phyloP scores from a whole-genome alignment of 2,329 filamentous ascomycete genomes.

The Ceratocystis papillata region DNA sequence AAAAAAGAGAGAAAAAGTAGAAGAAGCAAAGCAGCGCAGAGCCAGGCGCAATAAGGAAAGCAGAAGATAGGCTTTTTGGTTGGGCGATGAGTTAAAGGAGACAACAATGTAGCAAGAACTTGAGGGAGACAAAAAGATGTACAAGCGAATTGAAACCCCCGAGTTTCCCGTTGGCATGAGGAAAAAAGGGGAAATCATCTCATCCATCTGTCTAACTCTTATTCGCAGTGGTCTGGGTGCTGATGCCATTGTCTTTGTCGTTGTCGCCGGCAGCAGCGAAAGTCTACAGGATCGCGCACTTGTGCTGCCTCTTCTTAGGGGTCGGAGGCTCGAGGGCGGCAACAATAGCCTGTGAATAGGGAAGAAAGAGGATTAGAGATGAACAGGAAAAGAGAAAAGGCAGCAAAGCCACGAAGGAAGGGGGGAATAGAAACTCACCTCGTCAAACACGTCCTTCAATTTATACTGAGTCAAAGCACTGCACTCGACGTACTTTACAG shows the following conservation, averaged over 20 bases:
- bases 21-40: neutral
- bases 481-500: conserved; percentile 98
- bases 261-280: neutral
- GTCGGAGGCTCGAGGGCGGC: conserved; percentile 82
- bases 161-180: neutral
- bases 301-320: conserved; percentile 64
- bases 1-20: neutral
- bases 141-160: no score
- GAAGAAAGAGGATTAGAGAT: neutral
- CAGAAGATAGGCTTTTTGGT: neutral
- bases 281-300: conserved; percentile 56
- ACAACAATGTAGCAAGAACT: neutral
- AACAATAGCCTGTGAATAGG: conserved; percentile 64
- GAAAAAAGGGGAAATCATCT: conserved; percentile 1
- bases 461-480: conserved; percentile 97
- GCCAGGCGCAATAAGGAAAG: conserved; percentile 10
- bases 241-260: neutral
- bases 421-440: conserved; percentile 49
- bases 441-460: conserved; percentile 97
- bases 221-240: neutral
- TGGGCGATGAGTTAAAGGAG: neutral
- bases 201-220: neutral
- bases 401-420: neutral
- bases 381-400: neutral
- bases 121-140: neutral